Evolutionary conservation across 345 rosid genomes (phyloP), one percentile per base, ranked within the genome.

Genomic region (Balakata baccata): DNA sequence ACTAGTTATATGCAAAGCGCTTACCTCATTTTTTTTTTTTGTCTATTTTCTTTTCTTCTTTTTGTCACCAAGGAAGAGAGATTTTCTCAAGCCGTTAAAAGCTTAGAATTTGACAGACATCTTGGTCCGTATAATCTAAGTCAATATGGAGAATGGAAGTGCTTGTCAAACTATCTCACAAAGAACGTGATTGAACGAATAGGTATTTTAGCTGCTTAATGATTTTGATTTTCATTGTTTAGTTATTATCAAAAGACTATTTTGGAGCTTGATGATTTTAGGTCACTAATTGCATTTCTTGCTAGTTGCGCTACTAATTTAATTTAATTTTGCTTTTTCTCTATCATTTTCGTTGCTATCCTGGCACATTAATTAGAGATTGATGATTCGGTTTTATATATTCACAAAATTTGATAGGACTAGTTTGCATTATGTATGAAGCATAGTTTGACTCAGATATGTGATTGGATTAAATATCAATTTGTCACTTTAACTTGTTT

Each of bases 121-220:
- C 92, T 92, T 74, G 97, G 97, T 74, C 95, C 98, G 52, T 92
- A 88, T 81, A 82, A 86, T 81, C 78, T 82, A 65, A 89, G 74
- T 68, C 93, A 79, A 20, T 84, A 86, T 79, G 90, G 84, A 39
- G 91, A 85, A 22, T 94, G 98, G 96, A 92, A 84, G 83, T 77
- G 84, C 60, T 72, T 94, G 71, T 90, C 96, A 49, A 84, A 81
- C 81, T 90, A 84, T 81, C 80, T 92, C 12, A 84, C 87, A 0
- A 87, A 85, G 80, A 81, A 78, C 74, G 77, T 80, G 50, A 80
- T 92, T 64, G 94, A 83, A 68, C 87, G 81, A n/a, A 73, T 89
- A 62, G 97, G 97, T 92, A 84, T 68, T 58, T 12, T 52, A 45
- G 60, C 67, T 74, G 11, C 71, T 70, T 45, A 45, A n/a, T 34